Percentiles rank a stretch among this genome's conserved stretches.
Conservation (phyloP, 345 rosid genomes). For the Eutrema heterophyllum region DNA sequence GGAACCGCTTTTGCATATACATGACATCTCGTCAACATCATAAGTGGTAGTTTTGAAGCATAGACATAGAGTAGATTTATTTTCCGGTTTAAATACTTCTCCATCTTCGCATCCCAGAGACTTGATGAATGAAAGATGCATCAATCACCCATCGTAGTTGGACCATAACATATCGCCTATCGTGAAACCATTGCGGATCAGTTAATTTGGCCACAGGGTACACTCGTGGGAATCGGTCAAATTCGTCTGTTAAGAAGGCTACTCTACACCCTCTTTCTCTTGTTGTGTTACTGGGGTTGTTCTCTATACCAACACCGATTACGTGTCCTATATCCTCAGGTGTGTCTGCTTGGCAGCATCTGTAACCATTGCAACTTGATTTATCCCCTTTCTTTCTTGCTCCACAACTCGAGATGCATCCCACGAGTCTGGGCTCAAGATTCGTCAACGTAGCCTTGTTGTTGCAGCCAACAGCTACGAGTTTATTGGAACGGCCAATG, state of each 20-base stretch:
- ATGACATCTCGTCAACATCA: background rate
- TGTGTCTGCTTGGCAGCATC: conserved; percentile 25
- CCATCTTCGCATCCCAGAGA: background rate
- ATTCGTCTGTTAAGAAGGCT: background rate
- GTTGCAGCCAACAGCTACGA: conserved; percentile 16
- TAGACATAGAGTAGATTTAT: background rate
- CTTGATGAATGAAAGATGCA: background rate
- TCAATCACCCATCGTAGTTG: conserved; percentile 26
- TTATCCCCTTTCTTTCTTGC: background rate
- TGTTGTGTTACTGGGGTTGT: background rate
- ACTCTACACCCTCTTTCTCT: background rate
- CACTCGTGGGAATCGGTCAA: background rate
- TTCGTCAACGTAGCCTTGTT: background rate
- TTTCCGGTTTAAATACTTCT: too few relatives aligned
- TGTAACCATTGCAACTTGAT: background rate
- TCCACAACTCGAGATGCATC: background rate
- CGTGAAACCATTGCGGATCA: background rate
- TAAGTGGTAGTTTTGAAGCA: background rate
- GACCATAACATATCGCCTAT: background rate
- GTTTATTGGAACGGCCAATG: background rate
- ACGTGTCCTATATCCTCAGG: background rate
- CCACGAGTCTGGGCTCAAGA: background rate
- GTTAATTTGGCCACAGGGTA: background rate
- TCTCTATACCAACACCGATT: background rate
- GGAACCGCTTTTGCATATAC: conserved; percentile 13